Conservation (phyloP, 352 stramenopile species). For the Saprolegnia diclina region DNA sequence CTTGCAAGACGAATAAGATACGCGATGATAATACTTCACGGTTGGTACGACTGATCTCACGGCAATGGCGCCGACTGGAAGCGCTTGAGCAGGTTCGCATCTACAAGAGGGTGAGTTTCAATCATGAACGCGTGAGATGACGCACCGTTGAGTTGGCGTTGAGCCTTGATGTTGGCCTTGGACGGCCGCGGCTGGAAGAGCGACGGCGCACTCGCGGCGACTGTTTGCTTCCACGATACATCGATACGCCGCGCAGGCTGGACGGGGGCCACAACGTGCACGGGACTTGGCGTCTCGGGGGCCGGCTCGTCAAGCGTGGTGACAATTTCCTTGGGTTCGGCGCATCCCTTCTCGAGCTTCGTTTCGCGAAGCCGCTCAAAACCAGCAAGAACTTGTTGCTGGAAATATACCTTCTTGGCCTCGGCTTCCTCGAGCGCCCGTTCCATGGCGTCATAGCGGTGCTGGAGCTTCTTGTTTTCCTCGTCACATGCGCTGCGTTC, state of each 20-base stretch:
- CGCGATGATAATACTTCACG: not conserved
- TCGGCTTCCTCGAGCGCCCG: not conserved
- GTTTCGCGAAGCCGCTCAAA: constrained; percentile 2
- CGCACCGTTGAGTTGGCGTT: constrained; percentile 8
- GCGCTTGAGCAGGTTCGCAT: constrained; percentile 9
- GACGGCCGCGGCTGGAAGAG: not conserved
- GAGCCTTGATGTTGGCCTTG: constrained; percentile 5
- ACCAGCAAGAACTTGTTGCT: not conserved
- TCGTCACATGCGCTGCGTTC: not conserved
- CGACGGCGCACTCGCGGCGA: not conserved
- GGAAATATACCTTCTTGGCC: not conserved
- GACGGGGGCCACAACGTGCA: not conserved
- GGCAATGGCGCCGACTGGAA: not conserved
- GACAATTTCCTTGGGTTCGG: not conserved
- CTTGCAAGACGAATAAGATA: constrained; percentile 6
- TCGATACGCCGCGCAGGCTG: not conserved
- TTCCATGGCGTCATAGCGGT: not conserved
- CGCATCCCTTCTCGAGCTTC: not conserved
- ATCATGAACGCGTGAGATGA: too few species aligned
- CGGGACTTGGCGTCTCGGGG: not conserved
- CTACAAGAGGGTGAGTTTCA: not conserved
- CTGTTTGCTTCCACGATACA: not conserved
- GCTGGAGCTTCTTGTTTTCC: not conserved
- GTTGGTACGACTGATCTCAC: not conserved
- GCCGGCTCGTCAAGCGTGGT: not conserved